These are phyloP conservation scores for Psilocybe tampanensis DNA, from an alignment of 768 basidiomycete genomes.

Conservation along the genomic window DNA sequence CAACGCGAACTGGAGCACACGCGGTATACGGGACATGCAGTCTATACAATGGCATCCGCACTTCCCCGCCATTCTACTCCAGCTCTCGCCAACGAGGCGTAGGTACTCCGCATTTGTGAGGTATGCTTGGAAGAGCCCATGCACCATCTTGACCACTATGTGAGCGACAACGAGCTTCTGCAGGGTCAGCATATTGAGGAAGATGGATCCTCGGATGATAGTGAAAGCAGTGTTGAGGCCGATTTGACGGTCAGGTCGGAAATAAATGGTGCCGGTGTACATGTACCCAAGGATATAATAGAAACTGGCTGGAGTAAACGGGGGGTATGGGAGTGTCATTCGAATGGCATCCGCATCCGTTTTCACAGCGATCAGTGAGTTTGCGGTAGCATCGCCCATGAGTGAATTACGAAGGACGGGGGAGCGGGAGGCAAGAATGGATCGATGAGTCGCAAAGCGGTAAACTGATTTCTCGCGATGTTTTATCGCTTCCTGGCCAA, in stretches of 20 bases:
- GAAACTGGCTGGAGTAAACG: not conserved
- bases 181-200: not conserved
- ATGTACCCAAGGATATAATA: constrained; percentile 7
- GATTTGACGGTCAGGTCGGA: not conserved
- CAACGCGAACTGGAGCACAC: not conserved
- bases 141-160: constrained; percentile 4
- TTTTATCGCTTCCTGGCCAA: not conserved
- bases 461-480: not conserved
- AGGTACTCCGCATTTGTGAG: not conserved
- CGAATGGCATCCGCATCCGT: not conserved
- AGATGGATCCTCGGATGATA: not conserved
- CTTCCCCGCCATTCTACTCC: not conserved
- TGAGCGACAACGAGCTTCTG: not conserved
- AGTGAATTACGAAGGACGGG: not conserved
- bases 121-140: constrained; percentile 6
- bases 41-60: not conserved
- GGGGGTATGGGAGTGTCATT: not conserved
- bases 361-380: not conserved
- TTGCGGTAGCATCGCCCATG: not conserved
- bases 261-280: not conserved
- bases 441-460: constrained; percentile 1
- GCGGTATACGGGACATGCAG: not conserved
- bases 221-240: constrained; percentile 4
- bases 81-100: not conserved
- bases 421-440: constrained; percentile 2